A percentile compares a stretch with the other conserved stretches of the same genome.
Evolutionary conservation across 176 grass and related monocot species (phyloP).

Genomic region (Sorghum bicolor): Sorghum_bicolor_NCBIv3 NC_012870.2:15754001-15754500

Average conservation of each 20-base stretch:
- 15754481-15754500: slow-evolving; percentile 70
- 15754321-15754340: slow-evolving; percentile 58
- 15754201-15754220: slow-evolving; percentile 48
- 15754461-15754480: slow-evolving; percentile 59
- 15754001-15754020: neutral
- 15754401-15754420: slow-evolving; percentile 59
- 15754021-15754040: neutral
- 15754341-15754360: slow-evolving; percentile 61
- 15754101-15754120: neutral
- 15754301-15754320: slow-evolving; percentile 63
- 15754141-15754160: slow-evolving; percentile 20
- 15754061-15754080: neutral
- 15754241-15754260: neutral
- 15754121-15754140: neutral
- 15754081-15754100: neutral
- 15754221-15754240: slow-evolving; percentile 38
- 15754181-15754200: slow-evolving; percentile 8
- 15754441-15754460: slow-evolving; percentile 56
- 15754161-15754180: slow-evolving; percentile 23
- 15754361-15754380: slow-evolving; percentile 51
- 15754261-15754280: slow-evolving; percentile 37
- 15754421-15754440: slow-evolving; percentile 62
- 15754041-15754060: neutral
- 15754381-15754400: slow-evolving; percentile 28
- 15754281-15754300: slow-evolving; percentile 33